These are phyloP conservation scores for Halophytophthora polymorphica DNA, from an alignment of 352 stramenopile species.

Conservation along the genomic window DNA sequence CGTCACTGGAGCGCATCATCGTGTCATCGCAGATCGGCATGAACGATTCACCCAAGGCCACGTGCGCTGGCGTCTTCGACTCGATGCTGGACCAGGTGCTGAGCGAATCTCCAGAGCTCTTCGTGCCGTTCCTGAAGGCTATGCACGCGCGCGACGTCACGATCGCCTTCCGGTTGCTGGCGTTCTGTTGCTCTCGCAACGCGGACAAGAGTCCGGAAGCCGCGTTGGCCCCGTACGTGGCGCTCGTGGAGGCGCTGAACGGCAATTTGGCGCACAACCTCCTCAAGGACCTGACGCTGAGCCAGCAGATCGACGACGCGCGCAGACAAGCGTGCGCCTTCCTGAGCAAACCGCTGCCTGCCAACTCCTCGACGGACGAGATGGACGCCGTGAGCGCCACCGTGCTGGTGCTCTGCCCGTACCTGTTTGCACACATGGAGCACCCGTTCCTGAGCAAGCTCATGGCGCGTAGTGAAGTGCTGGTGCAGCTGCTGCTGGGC, in stretches of 20 bases:
- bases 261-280: slow-evolving; percentile 45
- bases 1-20: slow-evolving; percentile 69
- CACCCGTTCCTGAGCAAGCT: slow-evolving; percentile 61
- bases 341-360: slow-evolving; percentile 34
- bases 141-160: slow-evolving; percentile 75
- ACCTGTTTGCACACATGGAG: slow-evolving; percentile 66
- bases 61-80: slow-evolving; percentile 63
- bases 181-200: slow-evolving; percentile 68
- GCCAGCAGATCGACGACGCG: slow-evolving; percentile 79
- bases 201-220: slow-evolving; percentile 48
- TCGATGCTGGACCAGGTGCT: slow-evolving; percentile 82
- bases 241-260: slow-evolving; percentile 58
- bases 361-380: slow-evolving; percentile 36
- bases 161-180: slow-evolving; percentile 71
- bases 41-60: slow-evolving; percentile 57
- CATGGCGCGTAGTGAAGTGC: slow-evolving; percentile 51
- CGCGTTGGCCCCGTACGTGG: slow-evolving; percentile 58
- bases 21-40: slow-evolving; percentile 72
- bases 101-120: slow-evolving; percentile 61
- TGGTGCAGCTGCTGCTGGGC: slow-evolving; percentile 65
- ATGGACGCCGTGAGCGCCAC: slow-evolving; percentile 63
- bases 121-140: slow-evolving; percentile 74
- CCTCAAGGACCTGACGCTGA: slow-evolving; percentile 67
- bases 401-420: slow-evolving; percentile 56
- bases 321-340: slow-evolving; percentile 56